Conservation (phyloP, 2,329 filamentous ascomycete genomes). For the Colletotrichum liaoningense region DNA sequence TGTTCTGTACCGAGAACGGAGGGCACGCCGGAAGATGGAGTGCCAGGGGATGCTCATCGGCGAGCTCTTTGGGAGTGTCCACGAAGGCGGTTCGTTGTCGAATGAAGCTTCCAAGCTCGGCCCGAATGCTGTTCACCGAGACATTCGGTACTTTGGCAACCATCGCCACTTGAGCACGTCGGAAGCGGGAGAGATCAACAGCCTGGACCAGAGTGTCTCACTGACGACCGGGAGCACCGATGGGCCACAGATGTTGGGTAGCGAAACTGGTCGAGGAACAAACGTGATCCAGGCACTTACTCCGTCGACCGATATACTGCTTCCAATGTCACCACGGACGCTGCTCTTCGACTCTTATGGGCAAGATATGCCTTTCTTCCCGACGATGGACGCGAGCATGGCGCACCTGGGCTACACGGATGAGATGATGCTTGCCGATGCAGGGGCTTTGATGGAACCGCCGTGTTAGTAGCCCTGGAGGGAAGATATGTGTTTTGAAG, state of each 20-base stretch:
- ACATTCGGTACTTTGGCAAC: neutral
- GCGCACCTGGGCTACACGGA: constrained; percentile 19
- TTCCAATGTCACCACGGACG: constrained; percentile 38
- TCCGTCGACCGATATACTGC: constrained; percentile 31
- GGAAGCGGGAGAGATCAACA: neutral
- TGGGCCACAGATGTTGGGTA: neutral
- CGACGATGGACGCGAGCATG: constrained; percentile 39
- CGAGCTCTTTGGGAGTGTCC: constrained; percentile 41
- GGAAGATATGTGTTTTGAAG: neutral
- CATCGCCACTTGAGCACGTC: neutral
- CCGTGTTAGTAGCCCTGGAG: neutral
- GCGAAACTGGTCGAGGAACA: constrained; percentile 6
- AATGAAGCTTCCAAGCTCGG: neutral
- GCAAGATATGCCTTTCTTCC: constrained; percentile 38
- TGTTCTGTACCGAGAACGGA: constrained; percentile 37
- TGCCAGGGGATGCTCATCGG: constrained; percentile 39
- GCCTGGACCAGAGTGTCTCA: constrained; percentile 5
- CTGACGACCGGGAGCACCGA: constrained; percentile 1
- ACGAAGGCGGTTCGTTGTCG: constrained; percentile 19
- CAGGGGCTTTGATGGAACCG: constrained; percentile 13
- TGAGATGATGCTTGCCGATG: constrained; percentile 17
- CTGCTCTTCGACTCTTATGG: constrained; percentile 39
- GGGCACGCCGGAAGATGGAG: constrained; percentile 40
- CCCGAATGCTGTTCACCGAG: neutral
- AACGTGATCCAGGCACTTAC: constrained; percentile 32